Base-by-base conservation (phyloP, 129 eudicot species). In the Centella asiatica region DNA sequence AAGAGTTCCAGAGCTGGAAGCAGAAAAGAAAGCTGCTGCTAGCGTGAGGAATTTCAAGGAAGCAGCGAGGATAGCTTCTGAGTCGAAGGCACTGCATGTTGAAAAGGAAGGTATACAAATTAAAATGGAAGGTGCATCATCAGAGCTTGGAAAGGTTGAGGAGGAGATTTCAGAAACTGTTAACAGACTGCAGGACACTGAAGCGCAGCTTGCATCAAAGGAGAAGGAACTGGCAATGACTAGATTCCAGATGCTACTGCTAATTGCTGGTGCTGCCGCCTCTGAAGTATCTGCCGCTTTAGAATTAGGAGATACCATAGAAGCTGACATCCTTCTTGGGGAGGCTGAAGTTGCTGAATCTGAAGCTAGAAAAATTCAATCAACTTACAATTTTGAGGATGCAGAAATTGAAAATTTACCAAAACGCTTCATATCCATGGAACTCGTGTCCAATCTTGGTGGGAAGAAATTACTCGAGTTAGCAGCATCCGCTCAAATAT, bases 21-120 rank as follows among this genome's bases (percentile, higher is more conserved):
- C 85, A n/a, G 95, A 87, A 66, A 87, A 87, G 78, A 78, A 70
- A 69, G 88, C 83, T 20, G 90, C 90, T 19, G 92, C 95, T 32
- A 69, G 85, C 48, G 83, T 87, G 59, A 83, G 95, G 78, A 87
- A 87, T 69, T 87, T 87, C 40, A 87, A 81, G 70, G 95, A 87
- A 69, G 95, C 95, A 44, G 95, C 92, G 29, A 81, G 92, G 3
- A 69, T 87, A 58, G 85, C 95, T 44, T 68, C 85, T 13, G 95
- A 87, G 63, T 79, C 80, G 14, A 87, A 87, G 78, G 52, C 81
- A 19, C 60, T 87, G 18, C 67, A 61, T 34, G 72, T 62, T 62
- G 95, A 87, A 64, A 83, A 71, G 49, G 85, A 87, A 65, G 67
- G 58, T 32, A 34, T 77, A 19, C 85, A 78, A 24, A 49, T 3